Evolutionary conservation across 2,329 filamentous ascomycete species (phyloP).

Genomic region (Ophidiomyces ophidiicola): DNA sequence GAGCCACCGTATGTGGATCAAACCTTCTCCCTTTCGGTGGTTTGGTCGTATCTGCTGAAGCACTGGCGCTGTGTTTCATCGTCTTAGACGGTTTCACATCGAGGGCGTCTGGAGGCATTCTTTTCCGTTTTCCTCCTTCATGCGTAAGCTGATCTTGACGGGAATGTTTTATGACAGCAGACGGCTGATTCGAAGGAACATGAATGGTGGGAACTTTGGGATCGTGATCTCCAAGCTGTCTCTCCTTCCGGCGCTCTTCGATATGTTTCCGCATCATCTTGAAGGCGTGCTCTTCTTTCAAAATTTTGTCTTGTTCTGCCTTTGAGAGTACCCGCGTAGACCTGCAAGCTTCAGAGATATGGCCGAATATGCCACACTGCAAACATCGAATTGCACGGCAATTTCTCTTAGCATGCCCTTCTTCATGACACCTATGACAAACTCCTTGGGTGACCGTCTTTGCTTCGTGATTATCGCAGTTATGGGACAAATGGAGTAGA

Average conservation of each 20-base stretch:
- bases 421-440: slow-evolving; percentile 33
- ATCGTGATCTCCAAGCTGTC: slow-evolving; percentile 35
- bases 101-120: slow-evolving; percentile 19
- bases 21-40: slow-evolving; percentile 15
- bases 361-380: slow-evolving; percentile 36
- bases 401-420: slow-evolving; percentile 27
- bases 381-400: slow-evolving; percentile 34
- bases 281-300: slow-evolving; percentile 28
- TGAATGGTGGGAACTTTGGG: slow-evolving; percentile 33
- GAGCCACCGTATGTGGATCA: slow-evolving; percentile 18
- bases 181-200: slow-evolving; percentile 19
- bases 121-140: slow-evolving; percentile 25
- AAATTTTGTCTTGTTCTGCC: slow-evolving; percentile 26
- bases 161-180: slow-evolving; percentile 12
- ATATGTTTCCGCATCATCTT: slow-evolving; percentile 25
- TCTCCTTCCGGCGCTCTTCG: slow-evolving; percentile 29
- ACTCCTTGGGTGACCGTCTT: slow-evolving; percentile 27
- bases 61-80: slow-evolving; percentile 19
- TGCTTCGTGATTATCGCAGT: slow-evolving; percentile 36
- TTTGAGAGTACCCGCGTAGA: slow-evolving; percentile 26
- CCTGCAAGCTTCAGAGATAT: slow-evolving; percentile 27
- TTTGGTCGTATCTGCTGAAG: slow-evolving; percentile 19
- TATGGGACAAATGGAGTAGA: slow-evolving; percentile 32
- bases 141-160: slow-evolving; percentile 1
- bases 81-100: slow-evolving; percentile 21